phyloP scores from a whole-genome alignment of 2,329 filamentous ascomycete species.

The Tolypocladium pustulatum region DNA sequence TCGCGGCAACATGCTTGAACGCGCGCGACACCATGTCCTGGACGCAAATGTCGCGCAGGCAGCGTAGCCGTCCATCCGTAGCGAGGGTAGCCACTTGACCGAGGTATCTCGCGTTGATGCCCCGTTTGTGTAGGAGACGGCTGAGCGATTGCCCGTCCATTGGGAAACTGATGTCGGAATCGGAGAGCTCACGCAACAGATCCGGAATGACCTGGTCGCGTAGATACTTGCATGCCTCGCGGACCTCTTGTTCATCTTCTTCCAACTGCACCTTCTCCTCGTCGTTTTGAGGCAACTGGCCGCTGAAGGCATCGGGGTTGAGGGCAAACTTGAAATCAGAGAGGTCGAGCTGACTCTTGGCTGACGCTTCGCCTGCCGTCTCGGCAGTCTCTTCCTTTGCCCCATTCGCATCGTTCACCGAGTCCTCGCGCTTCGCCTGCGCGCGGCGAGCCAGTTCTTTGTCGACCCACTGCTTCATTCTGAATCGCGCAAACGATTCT shows the following conservation, averaged over 20 bases:
- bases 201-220: constrained; percentile 71
- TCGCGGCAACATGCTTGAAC: constrained; percentile 85
- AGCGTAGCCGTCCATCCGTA: constrained; percentile 61
- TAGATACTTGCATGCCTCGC: constrained; percentile 71
- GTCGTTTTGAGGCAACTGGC: constrained; percentile 79
- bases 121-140: constrained; percentile 84
- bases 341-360: constrained; percentile 62
- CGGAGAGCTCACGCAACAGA: constrained; percentile 74
- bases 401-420: constrained; percentile 22
- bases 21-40: constrained; percentile 94
- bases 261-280: constrained; percentile 78
- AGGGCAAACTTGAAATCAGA: constrained; percentile 79
- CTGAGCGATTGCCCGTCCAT: constrained; percentile 95
- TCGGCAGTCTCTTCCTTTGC: constrained; percentile 23
- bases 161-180: constrained; percentile 91
- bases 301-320: constrained; percentile 93
- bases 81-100: constrained; percentile 68
- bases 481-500: constrained; percentile 72
- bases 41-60: constrained; percentile 64
- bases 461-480: constrained; percentile 83
- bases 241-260: constrained; percentile 80
- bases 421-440: constrained; percentile 19
- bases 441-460: constrained; percentile 59
- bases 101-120: constrained; percentile 95
- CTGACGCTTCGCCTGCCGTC: constrained; percentile 23